Evolutionary conservation across 148 eudicot species (phyloP).

Genomic region (Selenicereus undatus): DNA sequence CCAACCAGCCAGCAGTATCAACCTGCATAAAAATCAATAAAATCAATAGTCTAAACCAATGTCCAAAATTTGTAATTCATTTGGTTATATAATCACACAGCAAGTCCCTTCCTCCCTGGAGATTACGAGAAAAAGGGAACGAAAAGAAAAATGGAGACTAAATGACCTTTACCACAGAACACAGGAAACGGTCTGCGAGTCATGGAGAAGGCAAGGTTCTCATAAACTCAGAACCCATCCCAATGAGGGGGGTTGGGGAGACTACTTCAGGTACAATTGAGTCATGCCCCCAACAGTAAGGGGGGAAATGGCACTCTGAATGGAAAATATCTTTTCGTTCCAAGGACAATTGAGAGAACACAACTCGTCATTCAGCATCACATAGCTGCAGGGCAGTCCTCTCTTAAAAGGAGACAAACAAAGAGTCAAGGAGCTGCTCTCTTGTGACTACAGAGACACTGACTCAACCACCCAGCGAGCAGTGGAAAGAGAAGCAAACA

Average conservation of each 20-base stretch:
- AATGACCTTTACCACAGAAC: background rate
- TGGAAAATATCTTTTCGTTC: background rate
- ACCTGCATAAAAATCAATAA: slow-evolving; percentile 46
- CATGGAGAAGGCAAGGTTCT: background rate
- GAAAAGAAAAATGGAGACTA: background rate
- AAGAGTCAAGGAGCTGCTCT: slow-evolving; percentile 3
- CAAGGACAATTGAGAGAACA: too few species aligned
- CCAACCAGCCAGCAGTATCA: slow-evolving; percentile 99
- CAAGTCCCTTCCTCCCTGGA: background rate
- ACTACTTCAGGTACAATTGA: background rate
- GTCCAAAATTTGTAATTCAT: background rate
- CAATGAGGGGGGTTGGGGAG: background rate
- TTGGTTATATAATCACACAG: background rate
- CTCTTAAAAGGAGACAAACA: background rate
- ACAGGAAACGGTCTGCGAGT: background rate
- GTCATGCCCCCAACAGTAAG: background rate
- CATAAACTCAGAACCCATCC: background rate
- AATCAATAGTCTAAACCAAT: background rate
- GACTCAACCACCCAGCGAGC: background rate
- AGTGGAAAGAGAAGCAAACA: background rate
- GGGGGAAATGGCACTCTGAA: background rate
- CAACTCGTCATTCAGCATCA: background rate
- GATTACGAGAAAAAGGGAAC: background rate
- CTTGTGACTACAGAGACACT: background rate
- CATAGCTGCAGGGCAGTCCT: background rate